Base-by-base conservation (phyloP, 208 protist genomes). In the Acanthamoeba sp. region DNA sequence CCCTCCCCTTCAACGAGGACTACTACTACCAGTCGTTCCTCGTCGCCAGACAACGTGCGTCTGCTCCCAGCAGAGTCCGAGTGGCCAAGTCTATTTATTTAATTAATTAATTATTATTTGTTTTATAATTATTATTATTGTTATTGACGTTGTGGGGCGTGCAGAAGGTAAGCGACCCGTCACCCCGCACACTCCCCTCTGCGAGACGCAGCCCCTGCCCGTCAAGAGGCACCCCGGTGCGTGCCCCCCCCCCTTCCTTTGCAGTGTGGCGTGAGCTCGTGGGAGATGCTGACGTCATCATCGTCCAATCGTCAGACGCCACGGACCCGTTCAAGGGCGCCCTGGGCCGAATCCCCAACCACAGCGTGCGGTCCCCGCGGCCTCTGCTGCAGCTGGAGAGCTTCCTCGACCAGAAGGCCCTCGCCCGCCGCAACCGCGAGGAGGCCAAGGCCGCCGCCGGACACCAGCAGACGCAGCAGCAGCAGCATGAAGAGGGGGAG, bases 1-100 rank as follows among this genome's bases (percentile, higher is more conserved):
- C 95, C 27, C 93, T 94, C 38, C 95, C 95, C 42, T 96, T 93
- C 32, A 93, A 93, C 62, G 95, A 96, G 82, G 95, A 96, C 34
- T 96, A 95, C 88, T 96, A 96, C 40, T 95, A 94, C 89, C 93
- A 96, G 59, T 87, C 59, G 69, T 88, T 22, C 32, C 50, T 59
- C 45, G 7, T 45, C 76, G 5, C 29, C 38, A 55, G 12, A 36
- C 4, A 59, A 5, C 69, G 76, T 78, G 42, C n/a, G 36, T 57
- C 85, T 62, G 78, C 32, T 40, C 36, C n/a, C n/a, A n/a, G n/a
- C n/a, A n/a, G n/a, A n/a, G n/a, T n/a, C n/a, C n/a, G n/a, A n/a
- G n/a, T n/a, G n/a, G n/a, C n/a, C n/a, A n/a, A n/a, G n/a, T n/a
- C n/a, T n/a, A n/a, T n/a, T n/a, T n/a, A n/a, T n/a, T n/a, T n/a